phyloP scores from a whole-genome alignment of 345 rosid species.

The Schrenkiella parvula region DNA sequence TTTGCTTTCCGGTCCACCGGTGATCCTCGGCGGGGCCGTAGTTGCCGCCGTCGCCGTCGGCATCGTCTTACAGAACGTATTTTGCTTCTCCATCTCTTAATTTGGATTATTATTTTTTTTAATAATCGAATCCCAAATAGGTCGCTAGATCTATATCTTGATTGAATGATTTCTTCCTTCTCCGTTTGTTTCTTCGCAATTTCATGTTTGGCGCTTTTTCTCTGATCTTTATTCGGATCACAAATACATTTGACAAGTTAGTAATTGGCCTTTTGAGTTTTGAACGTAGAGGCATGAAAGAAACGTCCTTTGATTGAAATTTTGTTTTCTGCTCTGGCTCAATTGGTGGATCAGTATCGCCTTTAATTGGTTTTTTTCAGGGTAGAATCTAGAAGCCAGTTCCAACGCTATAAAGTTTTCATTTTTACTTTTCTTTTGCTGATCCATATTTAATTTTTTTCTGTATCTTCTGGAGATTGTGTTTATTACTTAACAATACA shows the following conservation, averaged over 20 bases:
- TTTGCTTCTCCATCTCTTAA: not conserved
- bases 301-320: not conserved
- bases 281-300: not conserved
- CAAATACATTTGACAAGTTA: not conserved
- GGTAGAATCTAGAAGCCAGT: not conserved
- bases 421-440: not conserved
- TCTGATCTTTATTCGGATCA: not conserved
- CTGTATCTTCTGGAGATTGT: not conserved
- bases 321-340: not conserved
- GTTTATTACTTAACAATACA: not conserved
- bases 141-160: slow-evolving; percentile 15
- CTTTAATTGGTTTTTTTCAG: not conserved
- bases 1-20: slow-evolving; percentile 73
- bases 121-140: slow-evolving; percentile 9
- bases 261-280: not conserved
- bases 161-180: not conserved
- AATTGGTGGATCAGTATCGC: not conserved
- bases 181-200: not conserved
- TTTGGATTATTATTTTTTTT: not conserved
- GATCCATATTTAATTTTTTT: not conserved
- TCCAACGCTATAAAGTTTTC: not conserved
- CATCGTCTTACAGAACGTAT: slow-evolving; percentile 49
- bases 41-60: slow-evolving; percentile 54
- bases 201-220: not conserved
- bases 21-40: slow-evolving; percentile 57